These are phyloP conservation scores for Spiraea crenata DNA, from an alignment of 331 rosid species.

Conservation along the genomic window DNA sequence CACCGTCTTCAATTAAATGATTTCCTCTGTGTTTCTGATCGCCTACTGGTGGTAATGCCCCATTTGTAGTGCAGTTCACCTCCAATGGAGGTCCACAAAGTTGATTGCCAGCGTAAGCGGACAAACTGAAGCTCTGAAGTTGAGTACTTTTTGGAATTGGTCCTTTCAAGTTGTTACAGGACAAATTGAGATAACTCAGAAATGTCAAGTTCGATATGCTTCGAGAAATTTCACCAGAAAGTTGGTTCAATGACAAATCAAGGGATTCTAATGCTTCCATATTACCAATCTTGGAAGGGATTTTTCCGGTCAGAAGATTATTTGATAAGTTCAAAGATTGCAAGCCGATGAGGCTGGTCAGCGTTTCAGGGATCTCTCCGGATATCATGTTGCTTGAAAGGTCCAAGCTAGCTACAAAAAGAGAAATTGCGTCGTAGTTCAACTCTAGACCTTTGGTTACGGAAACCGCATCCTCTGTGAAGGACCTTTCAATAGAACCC, in stretches of 20 bases:
- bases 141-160: constrained; percentile 3
- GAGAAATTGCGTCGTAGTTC: too few species aligned
- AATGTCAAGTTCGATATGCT: constrained; percentile 12
- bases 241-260: constrained; percentile 16
- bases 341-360: constrained; percentile 8
- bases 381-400: constrained; percentile 21
- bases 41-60: background rate
- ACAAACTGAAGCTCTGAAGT: background rate
- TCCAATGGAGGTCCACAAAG: background rate
- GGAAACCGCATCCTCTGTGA: too few species aligned
- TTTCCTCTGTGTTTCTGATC: background rate
- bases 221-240: constrained; percentile 6
- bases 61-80: background rate
- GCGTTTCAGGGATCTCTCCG: constrained; percentile 22
- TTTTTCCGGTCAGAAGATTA: constrained; percentile 24
- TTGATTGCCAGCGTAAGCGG: background rate
- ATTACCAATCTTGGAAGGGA: background rate
- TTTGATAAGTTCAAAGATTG: constrained; percentile 22
- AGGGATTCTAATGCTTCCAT: background rate
- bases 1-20: background rate
- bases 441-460: too few species aligned
- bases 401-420: too few species aligned
- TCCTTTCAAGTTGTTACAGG: constrained; percentile 7
- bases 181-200: constrained; percentile 7
- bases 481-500: too few species aligned